phyloP scores from a whole-genome alignment of 208 protist species.

The Naegleria fowleri region DNA sequence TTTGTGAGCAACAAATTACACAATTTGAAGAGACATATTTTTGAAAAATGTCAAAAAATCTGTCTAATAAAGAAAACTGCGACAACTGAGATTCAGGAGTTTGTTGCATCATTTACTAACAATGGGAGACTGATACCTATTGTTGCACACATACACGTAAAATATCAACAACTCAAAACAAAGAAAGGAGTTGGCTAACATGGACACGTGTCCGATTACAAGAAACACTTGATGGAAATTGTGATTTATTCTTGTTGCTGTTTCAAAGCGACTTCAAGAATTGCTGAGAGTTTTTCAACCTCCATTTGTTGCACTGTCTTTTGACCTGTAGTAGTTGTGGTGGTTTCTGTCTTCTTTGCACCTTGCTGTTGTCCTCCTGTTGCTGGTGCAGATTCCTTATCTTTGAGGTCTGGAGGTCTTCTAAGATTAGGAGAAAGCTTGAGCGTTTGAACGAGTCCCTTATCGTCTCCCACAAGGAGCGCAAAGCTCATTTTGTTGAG shows the following conservation, averaged over 20 bases:
- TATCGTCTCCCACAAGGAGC: slow-evolving; percentile 88
- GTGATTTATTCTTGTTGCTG: slow-evolving; percentile 30
- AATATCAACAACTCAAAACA: too few species aligned
- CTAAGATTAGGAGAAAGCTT: slow-evolving; percentile 93
- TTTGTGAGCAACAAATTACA: too few species aligned
- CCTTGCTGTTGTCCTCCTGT: background rate
- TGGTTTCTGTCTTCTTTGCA: background rate
- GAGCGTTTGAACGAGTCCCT: slow-evolving; percentile 79
- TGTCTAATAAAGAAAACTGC: too few species aligned
- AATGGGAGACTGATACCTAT: too few species aligned
- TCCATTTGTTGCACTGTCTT: background rate
- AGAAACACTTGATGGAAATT: too few species aligned
- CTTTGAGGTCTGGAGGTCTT: slow-evolving; percentile 31
- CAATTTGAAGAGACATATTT: too few species aligned
- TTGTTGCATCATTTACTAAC: too few species aligned
- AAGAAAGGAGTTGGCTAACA: too few species aligned
- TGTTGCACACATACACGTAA: too few species aligned
- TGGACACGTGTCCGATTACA: too few species aligned
- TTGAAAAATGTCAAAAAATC: too few species aligned
- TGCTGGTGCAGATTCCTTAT: background rate
- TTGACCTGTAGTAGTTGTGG: background rate
- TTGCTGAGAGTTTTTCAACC: slow-evolving; percentile 1
- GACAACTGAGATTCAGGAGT: too few species aligned
- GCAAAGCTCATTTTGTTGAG: slow-evolving; percentile 61
- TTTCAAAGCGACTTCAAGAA: background rate